A percentile compares a stretch with the other conserved stretches of the same genome.
These are phyloP conservation scores for Epicoccum nigrum DNA, from an alignment of 2,329 filamentous ascomycete genomes.

Conservation along the genomic window DNA sequence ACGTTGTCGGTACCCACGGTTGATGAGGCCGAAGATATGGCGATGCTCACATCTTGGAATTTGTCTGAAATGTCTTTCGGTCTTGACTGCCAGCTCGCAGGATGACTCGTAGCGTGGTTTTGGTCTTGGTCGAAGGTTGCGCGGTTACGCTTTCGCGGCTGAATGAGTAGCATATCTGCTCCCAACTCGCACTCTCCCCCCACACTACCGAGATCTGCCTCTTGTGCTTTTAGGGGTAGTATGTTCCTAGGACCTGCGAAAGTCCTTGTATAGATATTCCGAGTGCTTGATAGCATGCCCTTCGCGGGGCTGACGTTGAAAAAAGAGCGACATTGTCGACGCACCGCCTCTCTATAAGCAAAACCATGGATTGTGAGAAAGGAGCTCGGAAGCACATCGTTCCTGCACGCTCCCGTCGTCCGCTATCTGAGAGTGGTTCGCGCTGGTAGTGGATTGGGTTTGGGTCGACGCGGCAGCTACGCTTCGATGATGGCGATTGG, in stretches of 20 bases:
- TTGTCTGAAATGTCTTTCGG: neutral
- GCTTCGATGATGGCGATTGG: slow-evolving; percentile 6
- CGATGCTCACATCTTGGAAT: neutral
- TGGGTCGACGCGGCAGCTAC: slow-evolving; percentile 6
- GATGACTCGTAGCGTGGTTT: slow-evolving; percentile 2
- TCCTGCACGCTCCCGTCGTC: slow-evolving; percentile 6
- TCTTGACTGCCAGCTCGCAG: neutral
- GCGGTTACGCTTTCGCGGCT: slow-evolving; percentile 3
- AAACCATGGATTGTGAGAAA: slow-evolving; percentile 4
- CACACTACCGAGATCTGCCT: neutral
- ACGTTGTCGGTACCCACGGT: neutral
- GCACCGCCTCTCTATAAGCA: slow-evolving; percentile 5
- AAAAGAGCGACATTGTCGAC: too few relatives aligned
- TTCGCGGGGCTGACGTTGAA: too few relatives aligned
- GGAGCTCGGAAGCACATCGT: neutral
- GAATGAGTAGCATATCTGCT: slow-evolving; percentile 3
- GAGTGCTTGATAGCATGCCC: slow-evolving; percentile 15
- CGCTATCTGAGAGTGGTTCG: slow-evolving; percentile 13
- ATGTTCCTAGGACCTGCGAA: slow-evolving; percentile 3
- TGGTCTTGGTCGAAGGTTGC: neutral
- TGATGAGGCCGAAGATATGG: neutral
- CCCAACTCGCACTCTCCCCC: neutral
- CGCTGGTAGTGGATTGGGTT: slow-evolving; percentile 4
- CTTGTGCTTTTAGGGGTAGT: neutral
- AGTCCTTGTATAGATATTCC: neutral